These are phyloP conservation scores for Nothophaeocryptopus gaeumannii DNA, from an alignment of 2,329 filamentous ascomycete genomes.

Conservation along the genomic window DNA sequence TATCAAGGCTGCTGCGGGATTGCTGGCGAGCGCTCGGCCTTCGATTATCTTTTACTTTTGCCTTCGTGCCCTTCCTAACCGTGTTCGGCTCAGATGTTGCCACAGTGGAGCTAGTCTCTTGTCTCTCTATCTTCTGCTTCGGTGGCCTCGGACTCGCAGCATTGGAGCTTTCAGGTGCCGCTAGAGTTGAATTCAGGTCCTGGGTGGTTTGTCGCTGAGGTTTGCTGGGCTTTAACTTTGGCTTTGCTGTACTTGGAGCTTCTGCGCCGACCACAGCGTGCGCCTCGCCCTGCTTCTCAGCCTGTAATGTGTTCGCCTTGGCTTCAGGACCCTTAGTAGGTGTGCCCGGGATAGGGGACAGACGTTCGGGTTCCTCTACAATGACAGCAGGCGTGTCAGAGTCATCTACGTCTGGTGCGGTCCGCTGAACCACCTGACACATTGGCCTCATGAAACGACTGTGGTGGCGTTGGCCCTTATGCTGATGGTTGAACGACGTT, in stretches of 20 bases:
- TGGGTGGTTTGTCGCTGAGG: constrained; percentile 8
- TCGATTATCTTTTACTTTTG: constrained; percentile 4
- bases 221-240: constrained; percentile 4
- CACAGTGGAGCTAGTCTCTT: constrained; percentile 20
- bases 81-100: constrained; percentile 13
- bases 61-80: constrained; percentile 1
- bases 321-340: constrained; percentile 3
- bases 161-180: constrained; percentile 10
- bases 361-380: constrained; percentile 14
- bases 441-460: constrained; percentile 62
- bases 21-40: constrained; percentile 8
- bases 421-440: constrained; percentile 36
- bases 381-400: constrained; percentile 11
- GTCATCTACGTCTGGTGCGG: constrained; percentile 16
- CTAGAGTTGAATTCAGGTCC: constrained; percentile 11
- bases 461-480: constrained; percentile 57
- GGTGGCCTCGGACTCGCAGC: not conserved
- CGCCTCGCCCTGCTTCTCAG: not conserved
- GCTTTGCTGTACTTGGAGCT: not conserved
- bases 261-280: constrained; percentile 6
- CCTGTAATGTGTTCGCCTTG: constrained; percentile 1
- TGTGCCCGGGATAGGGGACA: constrained; percentile 8
- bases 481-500: constrained; percentile 60
- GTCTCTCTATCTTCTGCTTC: constrained; percentile 13
- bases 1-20: constrained; percentile 9